Conservation (phyloP, 2,329 filamentous ascomycete species). For the Huntiella savannae region DNA sequence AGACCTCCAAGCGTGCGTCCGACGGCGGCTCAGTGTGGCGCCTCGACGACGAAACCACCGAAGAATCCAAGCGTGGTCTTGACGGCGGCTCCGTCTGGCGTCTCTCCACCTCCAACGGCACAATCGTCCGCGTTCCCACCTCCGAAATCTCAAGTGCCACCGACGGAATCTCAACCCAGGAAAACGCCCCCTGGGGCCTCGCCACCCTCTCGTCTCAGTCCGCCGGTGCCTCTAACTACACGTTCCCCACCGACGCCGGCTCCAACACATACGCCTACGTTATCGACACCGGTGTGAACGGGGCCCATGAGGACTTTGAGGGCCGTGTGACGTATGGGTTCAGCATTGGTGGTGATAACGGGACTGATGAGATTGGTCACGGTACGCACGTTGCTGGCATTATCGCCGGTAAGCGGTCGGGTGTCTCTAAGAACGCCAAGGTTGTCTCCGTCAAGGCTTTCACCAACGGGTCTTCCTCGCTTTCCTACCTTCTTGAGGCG, state of each 20-base stretch:
- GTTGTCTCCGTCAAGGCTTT: conserved; percentile 30
- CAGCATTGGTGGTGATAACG: conserved; percentile 15
- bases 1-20: neutral
- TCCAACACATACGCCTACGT: conserved; percentile 15
- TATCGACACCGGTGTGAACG: conserved; percentile 16
- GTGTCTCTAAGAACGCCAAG: conserved; percentile 24
- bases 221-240: conserved; percentile 13
- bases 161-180: conserved; percentile 41
- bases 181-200: conserved; percentile 18
- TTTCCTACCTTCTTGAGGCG: conserved; percentile 17
- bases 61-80: neutral
- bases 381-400: conserved; percentile 21
- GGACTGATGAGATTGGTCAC: conserved; percentile 21
- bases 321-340: conserved; percentile 14
- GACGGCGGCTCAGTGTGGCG: neutral
- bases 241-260: conserved; percentile 13
- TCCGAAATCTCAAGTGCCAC: conserved; percentile 4
- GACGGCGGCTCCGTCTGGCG: conserved; percentile 5
- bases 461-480: conserved; percentile 16
- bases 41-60: neutral
- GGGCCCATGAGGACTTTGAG: conserved; percentile 14
- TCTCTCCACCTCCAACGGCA: conserved; percentile 5
- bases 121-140: neutral
- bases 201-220: conserved; percentile 18
- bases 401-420: conserved; percentile 13